Evolutionary conservation across 2,329 filamentous ascomycete genomes (phyloP).

Genomic region (Aspergillus sp.): DNA sequence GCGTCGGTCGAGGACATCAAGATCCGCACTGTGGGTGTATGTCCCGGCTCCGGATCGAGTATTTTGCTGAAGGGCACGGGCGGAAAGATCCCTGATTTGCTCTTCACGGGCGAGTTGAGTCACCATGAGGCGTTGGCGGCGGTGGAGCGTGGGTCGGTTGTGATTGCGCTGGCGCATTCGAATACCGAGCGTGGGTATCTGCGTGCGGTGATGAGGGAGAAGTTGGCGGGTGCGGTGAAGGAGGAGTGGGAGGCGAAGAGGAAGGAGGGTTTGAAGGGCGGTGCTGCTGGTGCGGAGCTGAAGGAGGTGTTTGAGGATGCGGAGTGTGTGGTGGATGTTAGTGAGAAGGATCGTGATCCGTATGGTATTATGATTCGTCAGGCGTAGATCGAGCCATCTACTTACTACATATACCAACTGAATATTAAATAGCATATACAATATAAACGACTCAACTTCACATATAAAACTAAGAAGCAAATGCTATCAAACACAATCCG

Average conservation of each 20-base stretch:
- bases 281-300: slow-evolving; percentile 35
- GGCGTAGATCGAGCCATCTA: background rate
- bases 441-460: too few species aligned
- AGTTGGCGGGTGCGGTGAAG: slow-evolving; percentile 62
- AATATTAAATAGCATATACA: background rate
- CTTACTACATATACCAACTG: background rate
- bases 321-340: slow-evolving; percentile 69
- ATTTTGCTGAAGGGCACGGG: slow-evolving; percentile 62
- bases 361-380: slow-evolving; percentile 69
- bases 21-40: slow-evolving; percentile 76
- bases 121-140: slow-evolving; percentile 90
- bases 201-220: slow-evolving; percentile 66
- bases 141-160: slow-evolving; percentile 77
- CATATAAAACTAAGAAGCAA: background rate
- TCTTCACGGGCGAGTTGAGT: slow-evolving; percentile 90
- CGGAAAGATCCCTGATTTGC: slow-evolving; percentile 64
- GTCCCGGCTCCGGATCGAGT: slow-evolving; percentile 82
- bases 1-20: slow-evolving; percentile 54
- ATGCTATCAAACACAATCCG: background rate
- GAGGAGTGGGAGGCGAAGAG: slow-evolving; percentile 56
- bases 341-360: slow-evolving; percentile 80
- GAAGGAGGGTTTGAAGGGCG: slow-evolving; percentile 41
- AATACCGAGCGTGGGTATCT: slow-evolving; percentile 90
- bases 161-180: slow-evolving; percentile 86
- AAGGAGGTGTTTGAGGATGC: slow-evolving; percentile 55